Evolutionary conservation across 441 rosid species (phyloP).

Genomic region (Erodium texanum): DNA sequence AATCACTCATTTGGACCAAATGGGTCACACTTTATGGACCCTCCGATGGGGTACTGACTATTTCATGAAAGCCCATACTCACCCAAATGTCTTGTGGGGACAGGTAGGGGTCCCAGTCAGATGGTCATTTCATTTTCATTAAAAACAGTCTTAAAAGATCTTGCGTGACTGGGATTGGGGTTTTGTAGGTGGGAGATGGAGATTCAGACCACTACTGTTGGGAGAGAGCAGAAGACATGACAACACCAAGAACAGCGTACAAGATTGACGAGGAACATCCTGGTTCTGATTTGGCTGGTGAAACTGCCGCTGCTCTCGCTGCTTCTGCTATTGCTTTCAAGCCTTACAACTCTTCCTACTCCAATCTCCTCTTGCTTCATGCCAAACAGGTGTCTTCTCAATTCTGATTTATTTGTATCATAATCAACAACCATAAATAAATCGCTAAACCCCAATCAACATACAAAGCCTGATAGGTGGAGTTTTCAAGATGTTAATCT

Average conservation of each 20-base stretch:
- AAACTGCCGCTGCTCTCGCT: conserved; percentile 83
- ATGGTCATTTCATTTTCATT: no score
- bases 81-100: conserved; percentile 66
- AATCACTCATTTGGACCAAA: conserved; percentile 42
- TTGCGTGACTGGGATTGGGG: no score
- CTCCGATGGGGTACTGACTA: conserved; percentile 82
- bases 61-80: conserved; percentile 63
- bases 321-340: conserved; percentile 72
- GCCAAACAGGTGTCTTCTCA: conserved; percentile 56
- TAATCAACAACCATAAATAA: no score
- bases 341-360: conserved; percentile 76
- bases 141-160: no score
- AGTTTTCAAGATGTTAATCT: no score
- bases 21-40: conserved; percentile 51
- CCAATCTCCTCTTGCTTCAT: conserved; percentile 50
- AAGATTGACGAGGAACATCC: conserved; percentile 59
- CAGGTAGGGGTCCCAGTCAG: no score
- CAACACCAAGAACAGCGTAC: conserved; percentile 67
- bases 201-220: conserved; percentile 78
- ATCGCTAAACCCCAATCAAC: no score
- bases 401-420: neutral
- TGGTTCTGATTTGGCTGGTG: conserved; percentile 84
- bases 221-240: conserved; percentile 89
- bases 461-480: no score
- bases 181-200: conserved; percentile 81